Percentiles rank a stretch among this genome's conserved stretches.
phyloP scores from a whole-genome alignment of 495 filamentous ascomycete species.

The Podospora australis region DNA sequence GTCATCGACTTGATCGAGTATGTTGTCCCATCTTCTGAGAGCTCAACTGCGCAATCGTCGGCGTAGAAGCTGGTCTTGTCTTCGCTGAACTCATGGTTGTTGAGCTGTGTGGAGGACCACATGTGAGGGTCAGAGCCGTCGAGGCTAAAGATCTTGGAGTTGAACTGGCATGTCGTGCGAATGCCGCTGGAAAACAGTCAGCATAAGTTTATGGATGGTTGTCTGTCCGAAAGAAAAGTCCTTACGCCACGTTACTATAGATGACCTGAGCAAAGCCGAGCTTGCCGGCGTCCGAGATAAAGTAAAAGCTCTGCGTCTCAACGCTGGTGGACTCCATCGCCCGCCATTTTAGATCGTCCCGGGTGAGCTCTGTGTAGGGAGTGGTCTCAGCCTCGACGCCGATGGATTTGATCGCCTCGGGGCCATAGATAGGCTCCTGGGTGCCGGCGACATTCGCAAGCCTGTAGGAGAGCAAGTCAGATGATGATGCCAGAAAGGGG shows the following conservation, averaged over 20 bases:
- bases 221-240: slow-evolving; percentile 2
- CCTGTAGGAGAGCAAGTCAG: slow-evolving; percentile 38
- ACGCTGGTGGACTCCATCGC: slow-evolving; percentile 78
- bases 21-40: slow-evolving; percentile 73
- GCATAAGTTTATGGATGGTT: slow-evolving; percentile 14
- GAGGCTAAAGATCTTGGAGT: slow-evolving; percentile 79
- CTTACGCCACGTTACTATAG: slow-evolving; percentile 96
- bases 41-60: slow-evolving; percentile 69
- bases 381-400: slow-evolving; percentile 69
- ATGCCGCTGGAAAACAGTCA: slow-evolving; percentile 60
- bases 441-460: slow-evolving; percentile 89
- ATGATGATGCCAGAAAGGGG: not conserved
- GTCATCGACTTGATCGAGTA: slow-evolving; percentile 82
- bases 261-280: slow-evolving; percentile 83
- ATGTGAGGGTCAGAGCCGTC: slow-evolving; percentile 57
- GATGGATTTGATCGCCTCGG: slow-evolving; percentile 79
- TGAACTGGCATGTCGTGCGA: slow-evolving; percentile 85
- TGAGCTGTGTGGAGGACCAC: slow-evolving; percentile 74
- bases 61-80: slow-evolving; percentile 76
- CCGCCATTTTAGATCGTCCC: slow-evolving; percentile 75
- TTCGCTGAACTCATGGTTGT: slow-evolving; percentile 75
- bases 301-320: slow-evolving; percentile 95
- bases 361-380: slow-evolving; percentile 72
- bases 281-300: slow-evolving; percentile 70
- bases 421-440: slow-evolving; percentile 93